Conservation (phyloP, 2,329 filamentous ascomycete genomes). For the Fusarium caatingaense region DNA sequence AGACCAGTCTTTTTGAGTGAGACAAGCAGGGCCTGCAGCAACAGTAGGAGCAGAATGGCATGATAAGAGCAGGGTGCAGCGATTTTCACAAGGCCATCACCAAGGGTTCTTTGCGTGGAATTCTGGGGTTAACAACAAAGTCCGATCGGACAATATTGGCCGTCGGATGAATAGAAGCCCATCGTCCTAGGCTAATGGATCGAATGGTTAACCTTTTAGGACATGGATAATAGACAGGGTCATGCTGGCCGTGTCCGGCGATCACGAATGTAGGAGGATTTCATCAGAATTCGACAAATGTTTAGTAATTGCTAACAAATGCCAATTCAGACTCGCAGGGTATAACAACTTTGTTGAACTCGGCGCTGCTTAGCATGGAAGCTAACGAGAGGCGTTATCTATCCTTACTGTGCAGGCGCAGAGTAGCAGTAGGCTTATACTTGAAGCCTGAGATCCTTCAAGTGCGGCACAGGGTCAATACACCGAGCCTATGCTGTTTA, state of each 20-base stretch:
- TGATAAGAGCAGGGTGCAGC: conserved; percentile 16
- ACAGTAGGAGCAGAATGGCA: conserved; percentile 29
- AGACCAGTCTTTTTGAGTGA: conserved; percentile 22
- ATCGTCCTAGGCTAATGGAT: conserved; percentile 1
- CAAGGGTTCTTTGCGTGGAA: conserved; percentile 31
- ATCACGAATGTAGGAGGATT: conserved; percentile 16
- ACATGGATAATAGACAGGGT: conserved; percentile 7
- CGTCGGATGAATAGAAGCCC: conserved; percentile 20
- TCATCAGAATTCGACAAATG: conserved; percentile 3
- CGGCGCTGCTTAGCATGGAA: conserved; percentile 24
- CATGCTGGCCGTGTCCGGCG: conserved; percentile 7
- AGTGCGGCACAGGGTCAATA: background rate
- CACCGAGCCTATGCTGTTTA: background rate
- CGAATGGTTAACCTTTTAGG: conserved; percentile 1
- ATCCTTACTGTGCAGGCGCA: background rate
- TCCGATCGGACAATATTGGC: conserved; percentile 20
- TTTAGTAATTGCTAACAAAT: conserved; percentile 17
- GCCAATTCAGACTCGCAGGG: background rate
- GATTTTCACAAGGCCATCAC: background rate
- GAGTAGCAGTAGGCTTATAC: background rate
- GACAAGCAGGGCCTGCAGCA: conserved; percentile 26
- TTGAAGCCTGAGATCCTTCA: background rate
- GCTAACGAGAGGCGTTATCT: conserved; percentile 21
- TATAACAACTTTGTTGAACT: background rate
- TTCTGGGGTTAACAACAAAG: conserved; percentile 10